These are phyloP conservation scores for Tanacetum coccineum DNA, from an alignment of 129 eudicot genomes.

Conservation along the genomic window DNA sequence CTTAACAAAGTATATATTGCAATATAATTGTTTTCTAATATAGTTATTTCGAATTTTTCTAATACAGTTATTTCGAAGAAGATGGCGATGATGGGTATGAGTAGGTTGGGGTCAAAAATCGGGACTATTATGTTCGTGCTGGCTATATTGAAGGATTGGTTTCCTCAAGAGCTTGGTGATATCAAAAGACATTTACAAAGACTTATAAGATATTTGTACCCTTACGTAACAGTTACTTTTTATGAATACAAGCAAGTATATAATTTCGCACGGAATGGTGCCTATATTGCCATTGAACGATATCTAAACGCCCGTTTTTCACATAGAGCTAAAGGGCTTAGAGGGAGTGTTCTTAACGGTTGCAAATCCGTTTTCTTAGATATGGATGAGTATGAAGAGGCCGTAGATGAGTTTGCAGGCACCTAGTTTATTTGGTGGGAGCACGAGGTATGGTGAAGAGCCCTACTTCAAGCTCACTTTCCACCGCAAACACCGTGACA, in stretches of 20 bases:
- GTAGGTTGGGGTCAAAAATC: background rate
- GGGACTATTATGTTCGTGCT: background rate
- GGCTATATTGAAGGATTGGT: background rate
- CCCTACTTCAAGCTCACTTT: conserved; percentile 38
- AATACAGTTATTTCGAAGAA: background rate
- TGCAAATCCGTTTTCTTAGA: background rate
- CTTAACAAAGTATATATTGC: background rate
- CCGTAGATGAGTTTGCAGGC: background rate
- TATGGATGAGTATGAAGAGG: background rate
- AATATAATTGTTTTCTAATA: no score
- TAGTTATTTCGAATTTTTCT: no score
- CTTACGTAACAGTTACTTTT: background rate
- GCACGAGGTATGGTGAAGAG: conserved; percentile 28
- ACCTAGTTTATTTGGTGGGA: background rate
- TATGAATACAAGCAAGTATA: background rate
- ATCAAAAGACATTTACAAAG: background rate
- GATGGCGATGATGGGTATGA: background rate
- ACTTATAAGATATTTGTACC: background rate
- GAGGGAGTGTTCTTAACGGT: background rate
- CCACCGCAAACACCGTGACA: conserved; percentile 25
- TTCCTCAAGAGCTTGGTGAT: background rate
- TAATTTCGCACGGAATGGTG: background rate
- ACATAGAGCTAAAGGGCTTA: background rate
- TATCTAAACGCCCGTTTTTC: background rate
- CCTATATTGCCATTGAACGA: background rate